These are phyloP conservation scores for Apiospora hydei DNA, from an alignment of 2,329 filamentous ascomycete genomes.

Conservation along the genomic window DNA sequence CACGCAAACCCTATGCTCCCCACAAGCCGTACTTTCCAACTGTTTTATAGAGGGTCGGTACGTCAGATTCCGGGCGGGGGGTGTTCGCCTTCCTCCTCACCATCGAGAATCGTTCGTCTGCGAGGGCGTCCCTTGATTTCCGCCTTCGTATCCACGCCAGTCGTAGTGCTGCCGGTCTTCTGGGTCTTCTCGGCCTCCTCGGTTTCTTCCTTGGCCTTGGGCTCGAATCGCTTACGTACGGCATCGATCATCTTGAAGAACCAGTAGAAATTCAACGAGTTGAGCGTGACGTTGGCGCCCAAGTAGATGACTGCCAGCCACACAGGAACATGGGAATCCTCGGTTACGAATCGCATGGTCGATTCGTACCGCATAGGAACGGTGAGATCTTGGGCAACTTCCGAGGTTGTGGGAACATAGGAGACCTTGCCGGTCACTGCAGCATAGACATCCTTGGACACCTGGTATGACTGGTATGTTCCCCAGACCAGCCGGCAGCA, in stretches of 20 bases:
- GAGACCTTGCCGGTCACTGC: constrained; percentile 56
- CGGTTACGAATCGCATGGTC: constrained; percentile 58
- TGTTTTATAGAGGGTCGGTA: not conserved
- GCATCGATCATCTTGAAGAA: constrained; percentile 87
- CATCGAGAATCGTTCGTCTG: constrained; percentile 41
- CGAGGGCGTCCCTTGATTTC: constrained; percentile 36
- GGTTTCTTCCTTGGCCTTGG: constrained; percentile 45
- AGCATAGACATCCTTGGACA: constrained; percentile 74
- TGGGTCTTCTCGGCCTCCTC: constrained; percentile 34
- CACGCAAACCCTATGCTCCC: not conserved
- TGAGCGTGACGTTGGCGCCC: constrained; percentile 74
- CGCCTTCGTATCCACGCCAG: constrained; percentile 38
- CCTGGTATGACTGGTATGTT: constrained; percentile 72
- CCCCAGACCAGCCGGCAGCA: constrained; percentile 80
- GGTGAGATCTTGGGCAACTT: constrained; percentile 40
- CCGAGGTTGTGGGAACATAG: constrained; percentile 43
- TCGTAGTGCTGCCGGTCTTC: constrained; percentile 36
- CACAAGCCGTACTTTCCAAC: not conserved
- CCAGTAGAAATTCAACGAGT: constrained; percentile 83
- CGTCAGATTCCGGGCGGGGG: constrained; percentile 40
- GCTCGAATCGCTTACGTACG: constrained; percentile 76
- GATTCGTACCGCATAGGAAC: constrained; percentile 48
- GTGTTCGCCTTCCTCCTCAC: constrained; percentile 41
- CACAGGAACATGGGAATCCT: constrained; percentile 63
- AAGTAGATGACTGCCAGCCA: constrained; percentile 77